Percentiles rank a stretch among this genome's conserved stretches.
phyloP scores from a whole-genome alignment of 116 monocot genomes.

The Posidonia oceanica region DNA sequence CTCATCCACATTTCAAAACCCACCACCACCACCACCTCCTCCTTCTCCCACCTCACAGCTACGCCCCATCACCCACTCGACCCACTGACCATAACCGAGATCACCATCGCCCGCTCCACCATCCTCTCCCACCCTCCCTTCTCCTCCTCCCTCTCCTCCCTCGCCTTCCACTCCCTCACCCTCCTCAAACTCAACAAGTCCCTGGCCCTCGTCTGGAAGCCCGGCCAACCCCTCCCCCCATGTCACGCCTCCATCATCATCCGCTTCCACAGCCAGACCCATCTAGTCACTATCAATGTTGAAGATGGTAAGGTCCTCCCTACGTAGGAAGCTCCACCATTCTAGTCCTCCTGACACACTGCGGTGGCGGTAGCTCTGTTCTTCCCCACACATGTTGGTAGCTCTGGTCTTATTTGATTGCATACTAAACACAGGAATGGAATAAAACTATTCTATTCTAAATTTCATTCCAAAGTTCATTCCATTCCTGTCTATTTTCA shows the following conservation, averaged over 20 bases:
- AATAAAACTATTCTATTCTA: no score
- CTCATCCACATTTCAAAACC: no score
- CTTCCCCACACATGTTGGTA: slow-evolving; percentile 28
- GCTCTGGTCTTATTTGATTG: no score
- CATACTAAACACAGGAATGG: slow-evolving; percentile 7
- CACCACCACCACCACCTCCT: no score
- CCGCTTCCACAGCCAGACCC: slow-evolving; percentile 21
- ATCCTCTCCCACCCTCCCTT: slow-evolving; percentile 23
- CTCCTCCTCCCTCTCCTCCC: slow-evolving; percentile 33
- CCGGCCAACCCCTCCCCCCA: slow-evolving; percentile 21
- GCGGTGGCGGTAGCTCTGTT: slow-evolving; percentile 25
- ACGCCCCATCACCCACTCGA: slow-evolving; percentile 54
- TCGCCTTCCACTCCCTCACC: slow-evolving; percentile 24
- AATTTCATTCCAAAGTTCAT: no score
- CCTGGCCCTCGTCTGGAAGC: slow-evolving; percentile 21
- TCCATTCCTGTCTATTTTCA: no score
- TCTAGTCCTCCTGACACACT: no score
- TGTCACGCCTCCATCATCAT: slow-evolving; percentile 30
- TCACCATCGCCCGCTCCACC: slow-evolving; percentile 15
- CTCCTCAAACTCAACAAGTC: slow-evolving; percentile 30
- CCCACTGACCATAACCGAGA: slow-evolving; percentile 50
- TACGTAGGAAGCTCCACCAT: no score
- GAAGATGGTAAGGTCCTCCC: no score
- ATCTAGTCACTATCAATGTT: background rate
- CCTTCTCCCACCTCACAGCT: background rate